Conservation (phyloP, 169 alveolate genomes). For the Plasmodium vivax region DNA sequence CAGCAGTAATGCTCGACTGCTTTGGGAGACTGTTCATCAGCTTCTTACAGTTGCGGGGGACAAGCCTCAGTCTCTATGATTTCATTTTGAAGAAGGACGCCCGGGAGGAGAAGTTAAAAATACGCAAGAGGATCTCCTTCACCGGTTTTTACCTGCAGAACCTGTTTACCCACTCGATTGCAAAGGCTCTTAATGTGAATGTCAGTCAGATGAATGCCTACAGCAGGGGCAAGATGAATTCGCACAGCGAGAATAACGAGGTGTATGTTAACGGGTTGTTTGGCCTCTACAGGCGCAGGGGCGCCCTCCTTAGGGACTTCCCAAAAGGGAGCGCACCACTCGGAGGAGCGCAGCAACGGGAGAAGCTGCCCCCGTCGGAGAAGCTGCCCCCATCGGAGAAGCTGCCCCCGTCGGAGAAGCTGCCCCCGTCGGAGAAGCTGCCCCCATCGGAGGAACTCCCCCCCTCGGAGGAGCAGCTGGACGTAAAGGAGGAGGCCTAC, state of each 20-base stretch:
- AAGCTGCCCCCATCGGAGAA: background rate
- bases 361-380: background rate
- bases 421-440: background rate
- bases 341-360: background rate
- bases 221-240: background rate
- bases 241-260: background rate
- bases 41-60: slow-evolving; percentile 93
- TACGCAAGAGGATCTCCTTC: slow-evolving; percentile 79
- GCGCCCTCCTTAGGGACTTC: background rate
- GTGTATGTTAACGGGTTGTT: background rate
- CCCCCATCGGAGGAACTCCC: background rate
- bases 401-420: background rate
- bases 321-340: background rate
- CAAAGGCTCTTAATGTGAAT: slow-evolving; percentile 29
- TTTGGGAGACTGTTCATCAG: slow-evolving; percentile 93
- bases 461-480: background rate
- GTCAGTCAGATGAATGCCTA: background rate
- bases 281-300: background rate
- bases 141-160: slow-evolving; percentile 82
- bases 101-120: slow-evolving; percentile 85
- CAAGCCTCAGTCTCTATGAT: slow-evolving; percentile 96
- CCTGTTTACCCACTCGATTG: slow-evolving; percentile 75
- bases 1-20: slow-evolving; percentile 94
- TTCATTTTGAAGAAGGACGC: slow-evolving; percentile 89
- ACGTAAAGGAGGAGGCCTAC: background rate